Percentiles rank a stretch among this genome's conserved stretches.
phyloP scores from a whole-genome alignment of 768 basidiomycete genomes.

The Psilocybe cubensis region DNA sequence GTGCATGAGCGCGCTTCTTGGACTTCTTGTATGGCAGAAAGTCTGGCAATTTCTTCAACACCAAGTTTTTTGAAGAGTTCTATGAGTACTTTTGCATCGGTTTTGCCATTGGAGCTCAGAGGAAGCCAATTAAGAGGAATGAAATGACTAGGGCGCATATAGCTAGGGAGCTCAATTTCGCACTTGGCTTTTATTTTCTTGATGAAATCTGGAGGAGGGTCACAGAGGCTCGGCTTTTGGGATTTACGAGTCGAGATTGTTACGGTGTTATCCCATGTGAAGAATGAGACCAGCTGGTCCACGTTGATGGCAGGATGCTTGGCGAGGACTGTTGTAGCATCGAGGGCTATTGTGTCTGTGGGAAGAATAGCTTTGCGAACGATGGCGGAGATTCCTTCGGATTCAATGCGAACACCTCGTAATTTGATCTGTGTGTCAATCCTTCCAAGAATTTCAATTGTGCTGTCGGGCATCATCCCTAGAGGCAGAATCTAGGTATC shows the following conservation, averaged over 20 bases:
- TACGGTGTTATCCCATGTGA: constrained; percentile 42
- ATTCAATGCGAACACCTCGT: constrained; percentile 57
- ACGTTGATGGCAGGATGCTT: constrained; percentile 45
- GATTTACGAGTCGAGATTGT: constrained; percentile 42
- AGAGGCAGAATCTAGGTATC: background rate
- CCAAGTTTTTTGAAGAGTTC: constrained; percentile 29
- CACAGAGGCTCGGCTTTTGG: constrained; percentile 16
- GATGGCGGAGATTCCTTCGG: constrained; percentile 52
- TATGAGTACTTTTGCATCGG: constrained; percentile 37
- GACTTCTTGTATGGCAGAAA: constrained; percentile 18
- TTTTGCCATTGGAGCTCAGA: constrained; percentile 43
- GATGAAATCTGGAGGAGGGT: constrained; percentile 31
- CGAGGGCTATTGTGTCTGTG: constrained; percentile 28
- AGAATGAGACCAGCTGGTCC: constrained; percentile 50
- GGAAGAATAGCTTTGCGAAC: constrained; percentile 35
- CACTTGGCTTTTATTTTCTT: constrained; percentile 37
- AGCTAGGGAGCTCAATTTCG: constrained; percentile 46
- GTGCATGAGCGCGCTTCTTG: constrained; percentile 14
- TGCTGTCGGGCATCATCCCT: constrained; percentile 54
- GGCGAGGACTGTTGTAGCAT: constrained; percentile 45
- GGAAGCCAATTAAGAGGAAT: constrained; percentile 52
- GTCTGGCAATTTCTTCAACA: constrained; percentile 24
- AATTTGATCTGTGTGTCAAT: constrained; percentile 57
- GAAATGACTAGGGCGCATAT: constrained; percentile 56
- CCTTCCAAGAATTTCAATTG: constrained; percentile 52